These are phyloP conservation scores for Xerocomus amazonicus DNA, from an alignment of 1,284 basidiomycete species.

Conservation along the genomic window DNA sequence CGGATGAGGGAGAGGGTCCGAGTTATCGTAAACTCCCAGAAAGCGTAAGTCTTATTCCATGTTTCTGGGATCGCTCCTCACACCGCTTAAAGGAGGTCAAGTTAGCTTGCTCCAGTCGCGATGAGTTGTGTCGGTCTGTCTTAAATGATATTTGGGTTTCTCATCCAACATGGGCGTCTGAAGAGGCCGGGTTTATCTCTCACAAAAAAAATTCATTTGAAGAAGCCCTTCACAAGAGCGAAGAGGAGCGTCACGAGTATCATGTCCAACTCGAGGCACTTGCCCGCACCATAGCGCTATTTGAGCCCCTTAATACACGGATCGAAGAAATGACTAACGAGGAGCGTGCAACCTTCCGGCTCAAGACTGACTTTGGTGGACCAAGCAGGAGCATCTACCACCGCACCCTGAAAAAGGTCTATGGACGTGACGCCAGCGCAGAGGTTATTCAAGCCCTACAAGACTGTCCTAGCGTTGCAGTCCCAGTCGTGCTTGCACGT, in stretches of 20 bases:
- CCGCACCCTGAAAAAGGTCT: slow-evolving; percentile 92
- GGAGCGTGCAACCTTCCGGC: slow-evolving; percentile 79
- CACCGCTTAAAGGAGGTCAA: slow-evolving; percentile 67
- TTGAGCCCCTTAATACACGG: slow-evolving; percentile 86
- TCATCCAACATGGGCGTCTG: slow-evolving; percentile 97
- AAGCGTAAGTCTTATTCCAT: slow-evolving; percentile 47
- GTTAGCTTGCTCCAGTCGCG: slow-evolving; percentile 90
- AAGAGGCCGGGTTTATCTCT: slow-evolving; percentile 89
- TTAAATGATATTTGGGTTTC: slow-evolving; percentile 97
- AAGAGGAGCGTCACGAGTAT: slow-evolving; percentile 98
- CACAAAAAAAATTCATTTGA: slow-evolving; percentile 98
- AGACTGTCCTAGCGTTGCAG: slow-evolving; percentile 86
- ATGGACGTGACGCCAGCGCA: slow-evolving; percentile 77
- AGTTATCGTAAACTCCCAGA: slow-evolving; percentile 91
- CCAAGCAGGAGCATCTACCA: slow-evolving; percentile 88
- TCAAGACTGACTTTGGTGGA: slow-evolving; percentile 89
- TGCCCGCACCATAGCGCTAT: slow-evolving; percentile 84
- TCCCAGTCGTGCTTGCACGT: slow-evolving; percentile 89
- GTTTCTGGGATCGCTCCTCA: slow-evolving; percentile 10
- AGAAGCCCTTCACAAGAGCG: slow-evolving; percentile 93
- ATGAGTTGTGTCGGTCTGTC: slow-evolving; percentile 94
- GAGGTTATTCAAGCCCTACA: slow-evolving; percentile 92
- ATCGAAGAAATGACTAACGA: slow-evolving; percentile 90
- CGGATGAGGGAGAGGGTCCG: slow-evolving; percentile 75
- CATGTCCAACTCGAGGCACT: slow-evolving; percentile 96